Base-by-base conservation (phyloP, 139 green algal genomes). In the Chlamydomonas asymmetrica region DNA sequence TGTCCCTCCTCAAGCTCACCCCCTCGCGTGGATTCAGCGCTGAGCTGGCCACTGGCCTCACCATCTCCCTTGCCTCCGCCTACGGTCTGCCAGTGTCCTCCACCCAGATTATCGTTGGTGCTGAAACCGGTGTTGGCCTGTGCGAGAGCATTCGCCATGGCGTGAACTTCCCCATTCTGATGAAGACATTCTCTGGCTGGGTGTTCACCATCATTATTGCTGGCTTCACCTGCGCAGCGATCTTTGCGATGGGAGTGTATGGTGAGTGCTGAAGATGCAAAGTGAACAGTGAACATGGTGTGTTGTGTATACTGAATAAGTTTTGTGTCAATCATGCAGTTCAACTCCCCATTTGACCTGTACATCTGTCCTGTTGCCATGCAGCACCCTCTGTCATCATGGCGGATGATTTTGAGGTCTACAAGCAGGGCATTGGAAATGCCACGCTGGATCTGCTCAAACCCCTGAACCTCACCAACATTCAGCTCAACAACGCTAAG, bases 111-210 rank as follows among this genome's bases (percentile, higher is more conserved):
- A 84, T 84, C 29, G 66, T 71, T 8, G 78, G 78, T 16, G 78
- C 72, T 37, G 75, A 86, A 65, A 70, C 82, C 6, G 80, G 80
- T 16, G 70, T 86, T 6, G 80, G 80, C 5, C 60, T 84, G 32
- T 60, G 31, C 0, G 78, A 84, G n/a, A 75, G 29, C 43, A 31
- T 71, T 4, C 56, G 38, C 31, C 67, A 13, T 0, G 75, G 80
- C 29, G 60, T 75, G 23, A 84, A 82, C 68, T 78, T 35, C n/a
- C 61, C 50, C 48, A 43, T 87, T 31, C 70, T 87, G 8, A 41
- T 20, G 27, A 77, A 80, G 54, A 79, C 73, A 27, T 31, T 76
- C 9, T 4, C 50, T 20, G 81, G 65, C 13, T 87, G 81, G 81
- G 63, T 87, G 18, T 66, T 76, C n/a, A 82, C 81, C 35, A 59